These are phyloP conservation scores for Macadamia tetraphylla DNA, from an alignment of 164 flowering plant genomes.

Conservation along the genomic window DNA sequence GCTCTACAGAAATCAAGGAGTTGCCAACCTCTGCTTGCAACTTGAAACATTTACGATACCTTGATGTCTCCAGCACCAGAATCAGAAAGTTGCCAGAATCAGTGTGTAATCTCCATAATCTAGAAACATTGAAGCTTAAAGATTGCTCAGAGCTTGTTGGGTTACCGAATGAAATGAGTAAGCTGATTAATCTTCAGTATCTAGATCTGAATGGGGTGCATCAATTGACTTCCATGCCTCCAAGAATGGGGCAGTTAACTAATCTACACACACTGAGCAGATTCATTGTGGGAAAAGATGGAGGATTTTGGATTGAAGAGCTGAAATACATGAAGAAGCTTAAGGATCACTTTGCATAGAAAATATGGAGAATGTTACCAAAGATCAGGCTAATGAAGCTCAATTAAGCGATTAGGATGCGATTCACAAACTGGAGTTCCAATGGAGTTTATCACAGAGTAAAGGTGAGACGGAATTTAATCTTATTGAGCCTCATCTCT, in stretches of 20 bases:
- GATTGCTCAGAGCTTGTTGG: conserved; percentile 6
- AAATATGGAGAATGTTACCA: background rate
- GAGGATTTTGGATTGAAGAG: conserved; percentile 11
- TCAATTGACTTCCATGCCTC: conserved; percentile 17
- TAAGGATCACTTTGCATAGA: conserved; percentile 8
- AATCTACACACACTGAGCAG: conserved; percentile 10
- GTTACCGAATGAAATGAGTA: conserved; percentile 12
- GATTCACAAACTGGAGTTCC: too few species aligned
- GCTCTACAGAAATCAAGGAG: background rate
- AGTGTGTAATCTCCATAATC: background rate
- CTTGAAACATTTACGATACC: conserved; percentile 5
- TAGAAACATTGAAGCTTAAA: conserved; percentile 17
- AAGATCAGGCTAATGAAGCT: too few species aligned
- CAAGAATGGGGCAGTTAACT: conserved; percentile 14
- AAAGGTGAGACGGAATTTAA: too few species aligned
- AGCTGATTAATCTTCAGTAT: conserved; percentile 9
- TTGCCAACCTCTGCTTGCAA: background rate
- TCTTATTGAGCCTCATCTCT: too few species aligned
- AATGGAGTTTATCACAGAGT: too few species aligned
- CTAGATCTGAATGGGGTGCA: conserved; percentile 11
- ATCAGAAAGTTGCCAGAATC: conserved; percentile 16
- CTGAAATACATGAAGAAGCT: conserved; percentile 14
- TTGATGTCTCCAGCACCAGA: conserved; percentile 15
- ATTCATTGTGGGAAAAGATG: conserved; percentile 14
- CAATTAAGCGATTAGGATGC: too few species aligned